Conservation (phyloP, 108 stramenopile genomes). For the Pseudonitzschia multiseries region DNA sequence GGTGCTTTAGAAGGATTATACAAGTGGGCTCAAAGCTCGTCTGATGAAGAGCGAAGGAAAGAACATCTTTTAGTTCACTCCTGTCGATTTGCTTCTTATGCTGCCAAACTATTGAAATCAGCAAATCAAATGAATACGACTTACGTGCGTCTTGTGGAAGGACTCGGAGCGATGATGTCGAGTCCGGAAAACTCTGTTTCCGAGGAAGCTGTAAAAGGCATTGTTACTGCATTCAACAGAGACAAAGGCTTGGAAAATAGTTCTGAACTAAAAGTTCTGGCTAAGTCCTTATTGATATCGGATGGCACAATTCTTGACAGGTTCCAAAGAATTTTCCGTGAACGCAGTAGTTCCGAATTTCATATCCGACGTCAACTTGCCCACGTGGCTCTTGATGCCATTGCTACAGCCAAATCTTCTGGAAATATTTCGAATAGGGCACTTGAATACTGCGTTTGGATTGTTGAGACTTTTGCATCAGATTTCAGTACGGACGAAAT, state of each 20-base stretch:
- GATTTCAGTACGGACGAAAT: constrained; percentile 4
- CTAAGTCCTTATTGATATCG: constrained; percentile 15
- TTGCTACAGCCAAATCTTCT: constrained; percentile 1
- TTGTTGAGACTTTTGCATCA: constrained; percentile 3
- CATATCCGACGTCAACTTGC: constrained; percentile 1
- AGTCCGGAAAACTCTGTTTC: constrained; percentile 15
- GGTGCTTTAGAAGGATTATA: constrained; percentile 23
- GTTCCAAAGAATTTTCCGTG: constrained; percentile 10
- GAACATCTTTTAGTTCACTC: background rate
- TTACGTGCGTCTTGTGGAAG: constrained; percentile 15
- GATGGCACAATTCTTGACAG: constrained; percentile 4
- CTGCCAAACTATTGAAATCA: constrained; percentile 3
- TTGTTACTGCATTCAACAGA: background rate
- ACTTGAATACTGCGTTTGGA: constrained; percentile 28
- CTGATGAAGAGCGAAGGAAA: constrained; percentile 9
- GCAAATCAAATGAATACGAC: background rate
- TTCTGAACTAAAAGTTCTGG: background rate
- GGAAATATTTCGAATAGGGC: constrained; percentile 6
- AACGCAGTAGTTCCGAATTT: constrained; percentile 1
- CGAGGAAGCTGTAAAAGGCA: constrained; percentile 22
- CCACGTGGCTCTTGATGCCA: constrained; percentile 4
- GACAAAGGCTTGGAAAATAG: background rate
- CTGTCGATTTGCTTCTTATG: constrained; percentile 9
- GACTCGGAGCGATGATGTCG: constrained; percentile 18
- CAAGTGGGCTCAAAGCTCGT: constrained; percentile 19